These are phyloP conservation scores for Ceriops decandra DNA, from an alignment of 345 rosid species.

Conservation along the genomic window DNA sequence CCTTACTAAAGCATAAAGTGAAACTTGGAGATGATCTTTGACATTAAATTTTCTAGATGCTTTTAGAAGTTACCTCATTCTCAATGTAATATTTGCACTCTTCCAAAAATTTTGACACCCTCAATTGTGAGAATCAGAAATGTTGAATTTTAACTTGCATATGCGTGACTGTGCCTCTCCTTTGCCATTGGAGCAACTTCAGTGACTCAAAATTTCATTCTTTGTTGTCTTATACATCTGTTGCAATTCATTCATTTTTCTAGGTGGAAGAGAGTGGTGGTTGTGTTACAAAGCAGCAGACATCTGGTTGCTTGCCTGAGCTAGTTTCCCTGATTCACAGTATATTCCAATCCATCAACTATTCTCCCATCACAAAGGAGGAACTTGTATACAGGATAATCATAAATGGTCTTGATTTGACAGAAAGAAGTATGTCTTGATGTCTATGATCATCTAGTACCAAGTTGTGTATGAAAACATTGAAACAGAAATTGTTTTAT, in stretches of 20 bases:
- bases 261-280: slow-evolving; percentile 15
- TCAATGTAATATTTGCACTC: background rate
- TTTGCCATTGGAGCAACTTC: slow-evolving; percentile 9
- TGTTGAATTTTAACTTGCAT: background rate
- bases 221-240: background rate
- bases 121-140: background rate
- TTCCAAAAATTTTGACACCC: background rate
- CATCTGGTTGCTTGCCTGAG: slow-evolving; percentile 32
- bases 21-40: no score
- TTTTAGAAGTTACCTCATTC: background rate
- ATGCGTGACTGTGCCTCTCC: background rate
- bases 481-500: slow-evolving; percentile 2
- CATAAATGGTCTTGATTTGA: slow-evolving; percentile 33
- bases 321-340: slow-evolving; percentile 37
- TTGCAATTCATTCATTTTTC: background rate
- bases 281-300: background rate
- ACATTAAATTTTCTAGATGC: no score
- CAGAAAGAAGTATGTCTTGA: slow-evolving; percentile 36
- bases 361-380: slow-evolving; percentile 44
- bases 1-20: no score
- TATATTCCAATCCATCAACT: slow-evolving; percentile 33
- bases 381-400: slow-evolving; percentile 53
- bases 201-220: background rate
- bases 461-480: background rate
- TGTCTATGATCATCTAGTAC: background rate